Percentiles rank a stretch among this genome's conserved stretches.
These are phyloP conservation scores for Chenopodium album DNA, from an alignment of 148 eudicot genomes.

Conservation along the genomic window DNA sequence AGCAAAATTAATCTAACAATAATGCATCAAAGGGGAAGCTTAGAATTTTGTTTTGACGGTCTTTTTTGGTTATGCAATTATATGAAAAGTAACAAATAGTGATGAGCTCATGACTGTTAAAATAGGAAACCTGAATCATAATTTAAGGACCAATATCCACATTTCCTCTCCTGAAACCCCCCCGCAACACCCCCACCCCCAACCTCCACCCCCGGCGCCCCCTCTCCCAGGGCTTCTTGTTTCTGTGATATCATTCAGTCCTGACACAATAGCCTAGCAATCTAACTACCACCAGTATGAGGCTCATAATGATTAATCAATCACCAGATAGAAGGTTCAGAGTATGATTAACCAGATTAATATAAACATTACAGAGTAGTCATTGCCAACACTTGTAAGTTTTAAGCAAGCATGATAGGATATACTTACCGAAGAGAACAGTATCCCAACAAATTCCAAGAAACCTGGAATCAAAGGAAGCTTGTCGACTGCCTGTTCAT, in stretches of 20 bases:
- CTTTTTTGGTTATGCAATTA: background rate
- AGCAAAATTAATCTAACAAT: background rate
- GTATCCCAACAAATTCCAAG: conserved; percentile 73
- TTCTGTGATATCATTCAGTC: background rate
- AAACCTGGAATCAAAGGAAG: conserved; percentile 74
- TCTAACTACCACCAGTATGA: background rate
- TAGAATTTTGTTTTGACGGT: background rate
- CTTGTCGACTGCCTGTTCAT: conserved; percentile 79
- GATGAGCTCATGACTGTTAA: too few species aligned
- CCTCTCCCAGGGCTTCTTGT: too few species aligned
- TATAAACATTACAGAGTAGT: background rate
- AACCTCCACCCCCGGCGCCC: too few species aligned
- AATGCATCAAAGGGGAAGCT: background rate
- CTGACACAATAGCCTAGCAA: background rate
- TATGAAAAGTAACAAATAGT: background rate
- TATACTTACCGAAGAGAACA: conserved; percentile 77
- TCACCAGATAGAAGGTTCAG: too few species aligned
- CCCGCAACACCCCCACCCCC: too few species aligned
- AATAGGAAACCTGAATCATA: too few species aligned
- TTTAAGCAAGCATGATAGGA: background rate
- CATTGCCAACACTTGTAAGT: background rate
- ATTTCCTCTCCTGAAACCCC: too few species aligned
- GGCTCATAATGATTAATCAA: too few species aligned
- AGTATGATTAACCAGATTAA: background rate
- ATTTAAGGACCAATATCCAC: too few species aligned